Evolutionary conservation across 495 filamentous ascomycete genomes (phyloP).

Genomic region (Hypoxylon lienhwacheense): DNA sequence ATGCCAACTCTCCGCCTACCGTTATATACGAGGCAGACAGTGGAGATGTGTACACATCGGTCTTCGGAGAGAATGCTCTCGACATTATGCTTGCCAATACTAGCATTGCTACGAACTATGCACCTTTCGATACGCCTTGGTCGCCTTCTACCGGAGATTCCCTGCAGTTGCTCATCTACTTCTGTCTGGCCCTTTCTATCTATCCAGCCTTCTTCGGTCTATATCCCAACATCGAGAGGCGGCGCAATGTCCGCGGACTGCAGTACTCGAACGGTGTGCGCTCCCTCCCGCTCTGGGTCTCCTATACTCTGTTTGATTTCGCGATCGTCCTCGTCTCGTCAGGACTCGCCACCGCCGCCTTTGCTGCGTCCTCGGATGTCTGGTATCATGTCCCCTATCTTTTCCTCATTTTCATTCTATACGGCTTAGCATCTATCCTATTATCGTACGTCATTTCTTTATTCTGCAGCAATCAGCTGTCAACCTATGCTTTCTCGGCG

Average conservation of each 20-base stretch:
- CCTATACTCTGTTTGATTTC: constrained; percentile 80
- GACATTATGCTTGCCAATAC: constrained; percentile 65
- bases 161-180: constrained; percentile 78
- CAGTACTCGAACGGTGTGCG: constrained; percentile 86
- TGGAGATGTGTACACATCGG: constrained; percentile 51
- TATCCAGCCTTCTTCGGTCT: constrained; percentile 85
- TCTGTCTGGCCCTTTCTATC: constrained; percentile 71
- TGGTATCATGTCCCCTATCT: constrained; percentile 71
- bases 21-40: constrained; percentile 57
- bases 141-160: constrained; percentile 64
- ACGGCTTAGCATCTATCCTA: constrained; percentile 66
- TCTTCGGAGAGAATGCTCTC: constrained; percentile 73
- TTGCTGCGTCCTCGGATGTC: constrained; percentile 58
- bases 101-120: constrained; percentile 66
- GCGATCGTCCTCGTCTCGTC: constrained; percentile 62
- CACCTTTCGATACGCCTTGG: constrained; percentile 71
- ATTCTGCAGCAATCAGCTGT: constrained; percentile 66
- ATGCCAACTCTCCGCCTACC: constrained; percentile 54
- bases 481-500: constrained; percentile 74
- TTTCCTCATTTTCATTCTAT: constrained; percentile 70
- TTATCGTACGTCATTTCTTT: constrained; percentile 71
- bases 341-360: constrained; percentile 60
- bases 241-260: constrained; percentile 74
- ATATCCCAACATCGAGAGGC: constrained; percentile 79
- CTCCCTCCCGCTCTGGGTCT: constrained; percentile 71